These are phyloP conservation scores for Ramichloridium luteum DNA, from an alignment of 2,329 filamentous ascomycete species.

Conservation along the genomic window DNA sequence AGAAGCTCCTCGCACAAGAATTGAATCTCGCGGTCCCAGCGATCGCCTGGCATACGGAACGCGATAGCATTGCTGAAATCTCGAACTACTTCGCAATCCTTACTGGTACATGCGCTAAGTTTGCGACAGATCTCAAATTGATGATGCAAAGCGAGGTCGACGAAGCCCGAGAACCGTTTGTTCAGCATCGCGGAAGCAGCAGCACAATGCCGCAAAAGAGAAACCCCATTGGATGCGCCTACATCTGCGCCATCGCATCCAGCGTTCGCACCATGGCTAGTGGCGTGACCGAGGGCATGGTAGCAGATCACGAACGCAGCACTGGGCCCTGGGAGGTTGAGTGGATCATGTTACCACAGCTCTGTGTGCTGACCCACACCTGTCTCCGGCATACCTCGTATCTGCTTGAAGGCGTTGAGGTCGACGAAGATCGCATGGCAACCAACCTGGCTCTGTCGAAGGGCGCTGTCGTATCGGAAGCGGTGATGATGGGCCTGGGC, in stretches of 20 bases:
- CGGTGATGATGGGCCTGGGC: conserved; percentile 29
- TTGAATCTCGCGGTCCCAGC: conserved; percentile 16
- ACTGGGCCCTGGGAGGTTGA: conserved; percentile 23
- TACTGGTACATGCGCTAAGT: conserved; percentile 21
- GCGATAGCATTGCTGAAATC: conserved; percentile 19
- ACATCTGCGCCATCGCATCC: conserved; percentile 16
- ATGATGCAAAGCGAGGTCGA: conserved; percentile 22
- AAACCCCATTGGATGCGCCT: conserved; percentile 20
- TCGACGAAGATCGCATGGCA: conserved; percentile 17
- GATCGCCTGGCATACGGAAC: conserved; percentile 23
- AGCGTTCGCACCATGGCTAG: conserved; percentile 13
- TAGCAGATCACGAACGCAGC: conserved; percentile 20
- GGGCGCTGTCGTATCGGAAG: conserved; percentile 26
- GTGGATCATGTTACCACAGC: conserved; percentile 21
- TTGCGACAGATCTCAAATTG: conserved; percentile 20
- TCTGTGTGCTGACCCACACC: conserved; percentile 16
- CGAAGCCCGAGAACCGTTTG: conserved; percentile 28
- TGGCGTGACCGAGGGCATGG: conserved; percentile 17
- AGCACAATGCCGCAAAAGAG: conserved; percentile 43
- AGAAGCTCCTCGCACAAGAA: conserved; percentile 13
- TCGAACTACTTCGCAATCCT: conserved; percentile 16
- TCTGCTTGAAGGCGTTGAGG: conserved; percentile 18
- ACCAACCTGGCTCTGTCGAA: conserved; percentile 22
- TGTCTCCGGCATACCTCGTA: conserved; percentile 16
- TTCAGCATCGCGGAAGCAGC: conserved; percentile 41